Base-by-base conservation (phyloP, 371 early-diverging fungal species). In the Mucor piriformis region DNA sequence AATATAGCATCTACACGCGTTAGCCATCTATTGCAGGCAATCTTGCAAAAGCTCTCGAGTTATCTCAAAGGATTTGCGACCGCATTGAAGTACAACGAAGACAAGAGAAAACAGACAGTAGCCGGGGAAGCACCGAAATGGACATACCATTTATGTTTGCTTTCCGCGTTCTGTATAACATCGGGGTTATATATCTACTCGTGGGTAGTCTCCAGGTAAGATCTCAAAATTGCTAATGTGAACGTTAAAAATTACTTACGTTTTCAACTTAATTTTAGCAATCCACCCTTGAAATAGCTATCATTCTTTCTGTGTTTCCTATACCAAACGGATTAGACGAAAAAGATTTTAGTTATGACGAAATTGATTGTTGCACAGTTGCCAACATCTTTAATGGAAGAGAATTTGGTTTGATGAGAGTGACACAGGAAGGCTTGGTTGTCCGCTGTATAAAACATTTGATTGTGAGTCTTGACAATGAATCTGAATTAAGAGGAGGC, bases 111-210 rank as follows among this genome's bases (percentile, higher is more conserved):
- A 59, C 63, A 8, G 60, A 64, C 10, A 16, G 54, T 37, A 43
- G 51, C 38, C 43, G 55, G 35, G 16, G 63, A 47, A 44, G 34
- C 8, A 40, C 66, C 10, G 74, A 78, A 55, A 67, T 65, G 48
- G 70, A 79, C 50, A 79, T 79, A 47, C 79, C 79, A 7, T 79
- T 79, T 51, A 79, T 79, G 79, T 74, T 79, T 66, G 76, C 79
- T 8, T 79, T 79, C 50, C 73, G 79, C 8, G 76, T 79, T 8
- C 50, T 79, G 29, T 79, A 79, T 59, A 79, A 73, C 34, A 79
- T 79, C 59, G 72, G 74, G 7, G 67, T 79, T 11, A 79, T 75
- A 21, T 79, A 79, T 63, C 57, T 78, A 23, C 67, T 78, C 15
- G 79, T 78, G 18, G 79, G 79, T 5, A 78, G 76, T 58, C 52